Conservation (phyloP, 306 rosid genomes). For the Ormosia emarginata region DNA sequence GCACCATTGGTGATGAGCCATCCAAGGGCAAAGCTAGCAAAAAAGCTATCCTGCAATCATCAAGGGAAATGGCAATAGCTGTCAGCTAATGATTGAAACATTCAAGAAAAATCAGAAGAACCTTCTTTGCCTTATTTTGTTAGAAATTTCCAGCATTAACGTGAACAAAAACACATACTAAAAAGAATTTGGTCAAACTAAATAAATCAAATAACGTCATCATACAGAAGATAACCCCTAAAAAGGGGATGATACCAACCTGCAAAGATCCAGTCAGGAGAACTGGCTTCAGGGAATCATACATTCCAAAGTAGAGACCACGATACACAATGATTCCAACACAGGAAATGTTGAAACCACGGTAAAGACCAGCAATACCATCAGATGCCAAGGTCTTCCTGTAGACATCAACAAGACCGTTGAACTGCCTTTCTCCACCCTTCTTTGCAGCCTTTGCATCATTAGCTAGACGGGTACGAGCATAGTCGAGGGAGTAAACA, state of each 20-base stretch:
- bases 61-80: not conserved
- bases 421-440: conserved; percentile 84
- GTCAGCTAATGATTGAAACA: not conserved
- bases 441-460: conserved; percentile 87
- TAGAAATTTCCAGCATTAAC: not conserved
- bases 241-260: conserved; percentile 34
- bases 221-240: not conserved
- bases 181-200: not conserved
- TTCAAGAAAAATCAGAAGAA: not conserved
- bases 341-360: conserved; percentile 81
- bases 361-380: conserved; percentile 84
- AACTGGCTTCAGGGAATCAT: conserved; percentile 78
- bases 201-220: not conserved
- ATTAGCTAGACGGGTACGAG: conserved; percentile 78
- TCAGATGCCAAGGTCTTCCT: conserved; percentile 70
- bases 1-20: conserved; percentile 69
- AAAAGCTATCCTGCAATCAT: conserved; percentile 62
- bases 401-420: conserved; percentile 78
- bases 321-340: conserved; percentile 85
- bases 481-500: conserved; percentile 81
- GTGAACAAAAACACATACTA: not conserved
- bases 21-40: conserved; percentile 77
- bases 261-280: conserved; percentile 57
- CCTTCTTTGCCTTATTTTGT: not conserved
- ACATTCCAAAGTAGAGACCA: conserved; percentile 85